Percentiles rank a stretch among this genome's conserved stretches.
Conservation (phyloP, 2,329 filamentous ascomycete species). For the Apiospora rasikravindrae region DNA sequence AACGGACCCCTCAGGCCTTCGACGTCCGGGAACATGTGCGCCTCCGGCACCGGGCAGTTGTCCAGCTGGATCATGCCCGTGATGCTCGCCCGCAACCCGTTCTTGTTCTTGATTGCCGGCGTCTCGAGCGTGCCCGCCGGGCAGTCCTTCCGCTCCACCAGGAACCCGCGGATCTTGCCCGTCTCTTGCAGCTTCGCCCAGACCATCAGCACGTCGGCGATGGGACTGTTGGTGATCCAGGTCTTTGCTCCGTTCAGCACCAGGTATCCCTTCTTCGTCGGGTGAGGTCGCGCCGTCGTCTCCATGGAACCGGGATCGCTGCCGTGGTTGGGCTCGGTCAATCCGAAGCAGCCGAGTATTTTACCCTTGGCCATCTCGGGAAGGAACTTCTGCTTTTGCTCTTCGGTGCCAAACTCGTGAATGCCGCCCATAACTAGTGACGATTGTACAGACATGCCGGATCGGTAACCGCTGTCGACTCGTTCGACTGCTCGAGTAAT, state of each 20-base stretch:
- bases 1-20: constrained; percentile 91
- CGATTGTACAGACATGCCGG: constrained; percentile 91
- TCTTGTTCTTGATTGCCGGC: constrained; percentile 93
- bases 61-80: constrained; percentile 99
- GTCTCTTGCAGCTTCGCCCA: constrained; percentile 94
- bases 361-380: constrained; percentile 83
- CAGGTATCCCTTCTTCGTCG: constrained; percentile 81
- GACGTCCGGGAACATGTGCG: constrained; percentile 92
- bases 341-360: constrained; percentile 82
- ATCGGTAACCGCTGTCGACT: constrained; percentile 89
- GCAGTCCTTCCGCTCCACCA: constrained; percentile 84
- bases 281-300: constrained; percentile 82
- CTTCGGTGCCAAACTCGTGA: constrained; percentile 82
- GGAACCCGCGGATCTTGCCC: constrained; percentile 91
- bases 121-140: constrained; percentile 90
- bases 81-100: constrained; percentile 87
- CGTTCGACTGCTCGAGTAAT: constrained; percentile 91
- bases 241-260: constrained; percentile 84
- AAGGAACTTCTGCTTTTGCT: constrained; percentile 85
- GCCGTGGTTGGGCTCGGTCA: constrained; percentile 93
- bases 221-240: constrained; percentile 95
- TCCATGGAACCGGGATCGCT: constrained; percentile 93
- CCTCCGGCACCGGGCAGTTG: constrained; percentile 82
- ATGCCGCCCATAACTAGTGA: constrained; percentile 95
- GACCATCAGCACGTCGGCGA: constrained; percentile 81